Evolutionary conservation across 1,139 yeast species (phyloP).

Genomic region (Sugiyamaella novakii): DNA sequence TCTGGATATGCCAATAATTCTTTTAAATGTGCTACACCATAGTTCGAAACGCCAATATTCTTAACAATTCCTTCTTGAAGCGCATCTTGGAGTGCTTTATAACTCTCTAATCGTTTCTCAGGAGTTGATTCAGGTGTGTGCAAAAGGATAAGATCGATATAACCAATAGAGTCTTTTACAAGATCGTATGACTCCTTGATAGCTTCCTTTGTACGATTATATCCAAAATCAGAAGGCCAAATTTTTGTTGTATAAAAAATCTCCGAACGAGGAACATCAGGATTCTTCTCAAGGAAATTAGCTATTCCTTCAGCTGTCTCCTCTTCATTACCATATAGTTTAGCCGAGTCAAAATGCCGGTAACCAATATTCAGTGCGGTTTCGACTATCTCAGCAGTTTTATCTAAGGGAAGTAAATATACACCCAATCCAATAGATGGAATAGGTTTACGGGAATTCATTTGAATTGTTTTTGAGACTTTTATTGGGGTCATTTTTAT

Average conservation of each 20-base stretch:
- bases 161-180: conserved; percentile 51
- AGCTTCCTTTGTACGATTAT: conserved; percentile 56
- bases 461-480: conserved; percentile 10
- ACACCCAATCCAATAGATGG: conserved; percentile 67
- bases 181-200: conserved; percentile 53
- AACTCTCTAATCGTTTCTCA: conserved; percentile 43
- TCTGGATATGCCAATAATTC: conserved; percentile 44
- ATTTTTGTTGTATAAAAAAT: conserved; percentile 74
- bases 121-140: conserved; percentile 43
- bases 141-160: conserved; percentile 50
- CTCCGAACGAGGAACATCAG: conserved; percentile 49
- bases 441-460: conserved; percentile 49
- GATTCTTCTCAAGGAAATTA: conserved; percentile 45
- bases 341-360: conserved; percentile 69
- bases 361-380: conserved; percentile 64
- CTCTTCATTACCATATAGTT: conserved; percentile 57
- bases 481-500: conserved; percentile 1
- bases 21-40: conserved; percentile 44
- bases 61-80: conserved; percentile 41
- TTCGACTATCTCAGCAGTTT: conserved; percentile 45
- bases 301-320: conserved; percentile 56
- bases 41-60: conserved; percentile 50
- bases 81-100: conserved; percentile 49
- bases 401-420: conserved; percentile 50
- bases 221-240: conserved; percentile 59